Conservation (phyloP, 2,329 filamentous ascomycete species). For the Lecanicillium sp. region DNA sequence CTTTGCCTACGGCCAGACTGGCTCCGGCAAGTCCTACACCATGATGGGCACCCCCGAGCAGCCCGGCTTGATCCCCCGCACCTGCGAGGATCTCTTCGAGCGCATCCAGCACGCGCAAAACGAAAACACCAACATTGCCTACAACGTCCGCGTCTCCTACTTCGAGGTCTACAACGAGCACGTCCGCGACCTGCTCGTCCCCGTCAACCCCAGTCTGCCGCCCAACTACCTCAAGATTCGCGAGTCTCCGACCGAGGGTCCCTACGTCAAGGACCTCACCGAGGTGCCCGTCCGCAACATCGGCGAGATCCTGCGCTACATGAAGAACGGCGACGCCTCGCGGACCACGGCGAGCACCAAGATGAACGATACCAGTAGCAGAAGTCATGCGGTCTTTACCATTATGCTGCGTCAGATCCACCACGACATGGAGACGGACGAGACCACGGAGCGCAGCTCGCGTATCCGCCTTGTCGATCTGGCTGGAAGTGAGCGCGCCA, state of each 20-base stretch:
- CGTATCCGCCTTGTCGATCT: conserved; percentile 93
- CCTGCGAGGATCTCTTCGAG: conserved; percentile 93
- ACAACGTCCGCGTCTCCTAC: conserved; percentile 95
- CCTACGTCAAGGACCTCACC: conserved; percentile 94
- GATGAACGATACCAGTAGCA: conserved; percentile 98
- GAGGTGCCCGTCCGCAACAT: conserved; percentile 88
- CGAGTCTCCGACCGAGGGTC: conserved; percentile 89
- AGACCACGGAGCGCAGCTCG: conserved; percentile 90
- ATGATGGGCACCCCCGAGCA: conserved; percentile 89
- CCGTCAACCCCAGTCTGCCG: conserved; percentile 60
- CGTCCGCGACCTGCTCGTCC: conserved; percentile 85
- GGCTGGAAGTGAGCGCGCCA: conserved; percentile 89
- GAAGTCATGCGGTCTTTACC: conserved; percentile 95
- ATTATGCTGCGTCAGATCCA: conserved; percentile 98
- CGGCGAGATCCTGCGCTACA: conserved; percentile 79
- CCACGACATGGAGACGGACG: conserved; percentile 93
- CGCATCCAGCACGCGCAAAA: conserved; percentile 73
- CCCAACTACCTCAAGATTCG: conserved; percentile 95
- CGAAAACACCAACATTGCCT: conserved; percentile 85
- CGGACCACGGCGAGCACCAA: conserved; percentile 90
- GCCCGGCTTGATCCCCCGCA: conserved; percentile 87
- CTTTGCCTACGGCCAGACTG: conserved; percentile 96
- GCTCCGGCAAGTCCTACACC: conserved; percentile 95
- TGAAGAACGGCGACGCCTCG: conserved; percentile 83
- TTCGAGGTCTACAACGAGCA: conserved; percentile 99